A percentile compares a stretch with the other conserved stretches of the same genome.
Conservation (phyloP, 345 rosid species). For the Eutrema heterophyllum region DNA sequence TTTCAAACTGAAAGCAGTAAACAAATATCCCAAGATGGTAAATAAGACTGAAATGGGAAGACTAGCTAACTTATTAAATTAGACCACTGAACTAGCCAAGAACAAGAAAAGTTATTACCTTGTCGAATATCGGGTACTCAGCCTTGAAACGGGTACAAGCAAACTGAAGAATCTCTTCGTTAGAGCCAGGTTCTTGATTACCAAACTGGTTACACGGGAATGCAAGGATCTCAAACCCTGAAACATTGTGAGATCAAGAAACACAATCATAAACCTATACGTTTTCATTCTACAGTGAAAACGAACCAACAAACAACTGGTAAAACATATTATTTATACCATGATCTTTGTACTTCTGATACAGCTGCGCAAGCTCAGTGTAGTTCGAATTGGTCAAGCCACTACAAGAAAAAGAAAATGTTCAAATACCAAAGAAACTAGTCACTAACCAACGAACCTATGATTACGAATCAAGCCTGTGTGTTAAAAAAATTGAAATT, state of each 20-base stretch:
- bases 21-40: not conserved
- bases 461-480: too few relatives aligned
- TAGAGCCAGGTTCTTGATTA: slow-evolving; percentile 80
- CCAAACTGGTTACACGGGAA: slow-evolving; percentile 95
- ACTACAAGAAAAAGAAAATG: too few relatives aligned
- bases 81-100: not conserved
- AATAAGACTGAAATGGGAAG: not conserved
- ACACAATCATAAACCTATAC: not conserved
- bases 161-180: slow-evolving; percentile 64
- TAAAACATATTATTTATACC: slow-evolving; percentile 42
- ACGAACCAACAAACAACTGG: not conserved
- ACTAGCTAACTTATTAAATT: not conserved
- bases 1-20: not conserved
- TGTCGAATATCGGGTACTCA: slow-evolving; percentile 88
- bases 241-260: not conserved
- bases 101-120: slow-evolving; percentile 38
- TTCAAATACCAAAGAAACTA: too few relatives aligned
- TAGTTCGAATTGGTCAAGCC: slow-evolving; percentile 92
- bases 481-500: too few relatives aligned
- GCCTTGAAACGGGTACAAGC: slow-evolving; percentile 94
- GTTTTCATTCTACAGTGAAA: not conserved
- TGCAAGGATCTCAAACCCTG: slow-evolving; percentile 86
- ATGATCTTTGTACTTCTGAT: slow-evolving; percentile 75
- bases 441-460: too few relatives aligned
- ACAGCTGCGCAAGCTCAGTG: slow-evolving; percentile 75